Percentiles rank a stretch among this genome's conserved stretches.
Evolutionary conservation across 768 basidiomycete species (phyloP).

Genomic region (Amyloporia xantha): DNA sequence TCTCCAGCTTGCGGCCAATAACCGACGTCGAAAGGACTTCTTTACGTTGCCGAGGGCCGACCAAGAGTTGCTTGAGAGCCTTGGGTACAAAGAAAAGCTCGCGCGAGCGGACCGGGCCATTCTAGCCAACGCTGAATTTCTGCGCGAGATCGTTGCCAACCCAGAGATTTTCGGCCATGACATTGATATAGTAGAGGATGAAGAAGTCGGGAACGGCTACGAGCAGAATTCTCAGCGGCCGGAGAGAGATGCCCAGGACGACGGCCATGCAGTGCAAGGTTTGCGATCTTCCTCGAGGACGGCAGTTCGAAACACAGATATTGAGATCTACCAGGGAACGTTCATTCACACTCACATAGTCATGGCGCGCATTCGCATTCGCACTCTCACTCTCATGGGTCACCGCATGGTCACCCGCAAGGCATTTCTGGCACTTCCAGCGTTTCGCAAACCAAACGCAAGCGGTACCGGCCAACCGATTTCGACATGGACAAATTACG

Average conservation of each 20-base stretch:
- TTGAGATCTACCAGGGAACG: slow-evolving; percentile 16
- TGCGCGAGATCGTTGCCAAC: slow-evolving; percentile 65
- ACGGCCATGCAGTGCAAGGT: too few species aligned
- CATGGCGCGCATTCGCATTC: slow-evolving; percentile 24
- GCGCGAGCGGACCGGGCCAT: slow-evolving; percentile 79
- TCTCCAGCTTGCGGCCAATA: slow-evolving; percentile 48
- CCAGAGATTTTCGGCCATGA: slow-evolving; percentile 76
- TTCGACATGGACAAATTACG: slow-evolving; percentile 86
- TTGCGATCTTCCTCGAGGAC: too few species aligned
- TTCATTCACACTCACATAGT: slow-evolving; percentile 24
- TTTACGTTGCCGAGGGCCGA: slow-evolving; percentile 64
- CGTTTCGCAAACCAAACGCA: slow-evolving; percentile 19
- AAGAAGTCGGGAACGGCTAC: too few species aligned
- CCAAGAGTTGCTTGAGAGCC: slow-evolving; percentile 53
- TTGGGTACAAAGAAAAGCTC: slow-evolving; percentile 78
- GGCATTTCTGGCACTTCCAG: slow-evolving; percentile 16
- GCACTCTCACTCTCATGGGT: slow-evolving; percentile 22
- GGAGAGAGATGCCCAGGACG: slow-evolving; percentile 7
- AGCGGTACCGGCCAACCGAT: slow-evolving; percentile 47
- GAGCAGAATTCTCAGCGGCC: too few species aligned
- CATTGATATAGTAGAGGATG: slow-evolving; percentile 24
- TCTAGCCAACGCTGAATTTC: slow-evolving; percentile 69
- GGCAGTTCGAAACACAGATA: too few species aligned
- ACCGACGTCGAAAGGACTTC: slow-evolving; percentile 70
- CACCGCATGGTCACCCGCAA: slow-evolving; percentile 23